Evolutionary conservation across 495 filamentous ascomycete genomes (phyloP), one percentile per base, ranked within the genome.

Genomic region (Cryomyces minteri): DNA sequence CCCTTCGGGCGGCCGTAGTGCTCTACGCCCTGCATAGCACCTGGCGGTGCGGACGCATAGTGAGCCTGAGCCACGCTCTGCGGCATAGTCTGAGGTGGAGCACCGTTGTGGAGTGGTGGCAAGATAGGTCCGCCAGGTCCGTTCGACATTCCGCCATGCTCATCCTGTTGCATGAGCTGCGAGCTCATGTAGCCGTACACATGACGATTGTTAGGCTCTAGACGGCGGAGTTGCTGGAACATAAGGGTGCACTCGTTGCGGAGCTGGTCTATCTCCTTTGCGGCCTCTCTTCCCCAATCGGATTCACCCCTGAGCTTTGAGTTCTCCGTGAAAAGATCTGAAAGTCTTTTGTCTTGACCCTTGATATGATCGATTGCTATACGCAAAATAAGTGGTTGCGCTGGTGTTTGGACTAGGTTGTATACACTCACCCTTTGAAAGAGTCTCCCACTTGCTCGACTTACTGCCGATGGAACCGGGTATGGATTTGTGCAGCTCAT

Each of bases 391-490:
- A 40, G 10, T 48, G 9, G 32, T 25, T 38, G 18, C 18, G 2
- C 18, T 25, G 18, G 18, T 38, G 28, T 6, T 3, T 5, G 39
- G 18, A 32, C 6, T 5, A 47, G 25, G 3, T 43, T 8, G 10
- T 29, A 4, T 14, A 39, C 8, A 52, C 65, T 33, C 69, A 93
- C 87, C 84, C 72, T 88, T 87, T 7, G 84, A 92, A n/a, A 99
- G 61, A 32, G 94, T 93, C 55, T 99, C 90, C 92, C 92, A 99
- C 62, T 99, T 99, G 56, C 87, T 94, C 4, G 88, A 88, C 57
- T 96, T 99, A 39, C 82, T 81, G 14, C 87, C 88, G 43, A 87
- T 77, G 48, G 82, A 82, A 45, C 85, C 78, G 5, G 88, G 88
- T 50, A 95, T 76, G 37, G 85, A 71, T 43, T 79, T 70, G 34